Evolutionary conservation across 192 early-diverging fungal genomes (phyloP), one percentile per base, ranked within the genome.

Genomic region (Allomyces macrogynus): DNA sequence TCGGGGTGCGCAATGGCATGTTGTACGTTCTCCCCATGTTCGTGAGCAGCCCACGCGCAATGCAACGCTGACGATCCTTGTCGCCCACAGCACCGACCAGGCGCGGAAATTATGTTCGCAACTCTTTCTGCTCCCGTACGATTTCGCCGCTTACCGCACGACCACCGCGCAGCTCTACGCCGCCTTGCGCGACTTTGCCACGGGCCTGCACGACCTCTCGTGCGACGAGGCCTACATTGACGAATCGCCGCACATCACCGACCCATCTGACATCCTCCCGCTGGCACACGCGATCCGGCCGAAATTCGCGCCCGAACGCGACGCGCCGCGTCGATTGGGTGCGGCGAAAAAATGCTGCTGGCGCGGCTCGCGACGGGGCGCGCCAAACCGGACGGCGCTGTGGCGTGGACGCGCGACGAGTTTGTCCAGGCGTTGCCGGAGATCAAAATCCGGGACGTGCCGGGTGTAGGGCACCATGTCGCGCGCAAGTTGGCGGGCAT

Each of bases 1-100:
- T 73, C 71, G 88, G 89, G 0, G 73, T 93, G 23, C 71, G 69
- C 42, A 96, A 93, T 69, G 91, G 90, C 32, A 89, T 90, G 81
- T 66, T 74, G 72, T 61, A 61, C 42, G 44, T n/a, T n/a, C n/a
- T n/a, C n/a, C n/a, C n/a, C n/a, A n/a, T n/a, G n/a, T n/a, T n/a
- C n/a, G n/a, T n/a, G n/a, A n/a, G n/a, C n/a, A n/a, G n/a, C n/a
- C n/a, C n/a, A n/a, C n/a, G n/a, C n/a, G n/a, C n/a, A n/a, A n/a
- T n/a, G n/a, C n/a, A n/a, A n/a, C n/a, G n/a, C n/a, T n/a, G n/a
- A 61, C 49, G 11, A 66, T 24, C 18, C 24, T 32, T 61, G 11
- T n/a, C 2, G 4, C 7, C 32, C n/a, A 8, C 42, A 74, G 78
- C 23, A 69, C 92, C 23, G 80, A 81, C 1, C 71, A 72, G n/a